These are phyloP conservation scores for Wickerhamomyces mucosus DNA, from an alignment of 805 yeast species.

Conservation along the genomic window DNA sequence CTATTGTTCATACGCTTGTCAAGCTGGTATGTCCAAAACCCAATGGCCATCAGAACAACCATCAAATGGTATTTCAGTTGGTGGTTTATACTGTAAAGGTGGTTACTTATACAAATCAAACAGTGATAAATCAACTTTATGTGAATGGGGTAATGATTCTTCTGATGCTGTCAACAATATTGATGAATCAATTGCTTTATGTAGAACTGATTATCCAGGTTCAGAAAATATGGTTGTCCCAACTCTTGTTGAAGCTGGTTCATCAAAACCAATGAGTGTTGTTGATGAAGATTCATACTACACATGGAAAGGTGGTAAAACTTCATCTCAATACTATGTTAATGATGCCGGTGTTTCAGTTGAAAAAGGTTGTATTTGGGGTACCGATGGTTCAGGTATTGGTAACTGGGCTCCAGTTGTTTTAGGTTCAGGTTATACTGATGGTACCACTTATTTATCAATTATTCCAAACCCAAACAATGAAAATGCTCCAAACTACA, in stretches of 20 bases:
- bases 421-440: conserved; percentile 82
- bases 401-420: conserved; percentile 99
- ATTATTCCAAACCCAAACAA: conserved; percentile 95
- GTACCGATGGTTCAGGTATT: conserved; percentile 61
- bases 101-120: conserved; percentile 83
- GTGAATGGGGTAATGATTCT: conserved; percentile 77
- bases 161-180: conserved; percentile 65
- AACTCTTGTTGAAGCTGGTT: conserved; percentile 68
- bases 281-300: conserved; percentile 74
- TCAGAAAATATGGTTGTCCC: conserved; percentile 98
- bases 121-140: conserved; percentile 54
- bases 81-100: conserved; percentile 80
- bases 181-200: conserved; percentile 66
- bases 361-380: conserved; percentile 94
- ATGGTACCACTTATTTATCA: conserved; percentile 67
- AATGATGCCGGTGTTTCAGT: conserved; percentile 90
- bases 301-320: conserved; percentile 69
- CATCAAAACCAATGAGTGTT: conserved; percentile 57
- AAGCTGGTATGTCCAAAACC: conserved; percentile 97
- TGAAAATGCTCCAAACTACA: conserved; percentile 53
- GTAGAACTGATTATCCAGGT: conserved; percentile 99
- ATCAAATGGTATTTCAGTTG: conserved; percentile 78
- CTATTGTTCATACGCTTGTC: conserved; percentile 97
- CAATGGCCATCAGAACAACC: conserved; percentile 95
- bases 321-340: conserved; percentile 95